Base-by-base conservation (phyloP, 2,329 filamentous ascomycete genomes). In the Cladosporium austrohemisphaericum region DNA sequence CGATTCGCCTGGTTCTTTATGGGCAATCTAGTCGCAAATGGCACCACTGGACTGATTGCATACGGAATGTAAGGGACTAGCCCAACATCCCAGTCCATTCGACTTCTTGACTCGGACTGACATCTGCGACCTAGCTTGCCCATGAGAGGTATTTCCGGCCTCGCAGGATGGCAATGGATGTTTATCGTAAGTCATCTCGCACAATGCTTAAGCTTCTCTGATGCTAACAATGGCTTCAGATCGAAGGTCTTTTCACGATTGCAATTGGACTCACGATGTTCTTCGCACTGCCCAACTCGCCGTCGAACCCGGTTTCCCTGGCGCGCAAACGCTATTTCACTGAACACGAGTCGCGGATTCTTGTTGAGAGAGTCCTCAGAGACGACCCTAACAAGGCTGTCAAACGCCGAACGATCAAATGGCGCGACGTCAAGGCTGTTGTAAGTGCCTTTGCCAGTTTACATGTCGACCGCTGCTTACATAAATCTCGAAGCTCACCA, bases 1-100 rank as follows among this genome's bases (percentile, higher is more conserved):
- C 61, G 73, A 1, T 72, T 75, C 49, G 67, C 70, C 5, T 64
- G 60, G 16, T 76, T 70, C 56, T 75, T 74, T 47, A 65, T 76
- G 16, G 72, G 73, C 3, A 75, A 73, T 41, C 67, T 71, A 54
- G 55, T 68, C n/a, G 71, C 70, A 0, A 61, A 63, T n/a, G 72
- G 69, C 1, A 65, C 64, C 11, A 65, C 65, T 0, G 69, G 71
- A 2, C 62, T 65, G 26, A 37, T 64, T 13, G 62, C 61, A 0
- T 63, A 58, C 32, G 61, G 57, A 1, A 51, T 65, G n/a, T n/a
- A n/a, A n/a, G n/a, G n/a, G n/a, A n/a, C n/a, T n/a, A n/a, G n/a
- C n/a, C n/a, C n/a, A n/a, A n/a, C n/a, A n/a, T n/a, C n/a, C n/a
- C n/a, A n/a, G n/a, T n/a, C n/a, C n/a, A n/a, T n/a, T n/a, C n/a